A percentile compares a stretch with the other conserved stretches of the same genome.
Evolutionary conservation across 208 protist genomes (phyloP).

Genomic region (Herpetomonas samuelpessoai): DNA sequence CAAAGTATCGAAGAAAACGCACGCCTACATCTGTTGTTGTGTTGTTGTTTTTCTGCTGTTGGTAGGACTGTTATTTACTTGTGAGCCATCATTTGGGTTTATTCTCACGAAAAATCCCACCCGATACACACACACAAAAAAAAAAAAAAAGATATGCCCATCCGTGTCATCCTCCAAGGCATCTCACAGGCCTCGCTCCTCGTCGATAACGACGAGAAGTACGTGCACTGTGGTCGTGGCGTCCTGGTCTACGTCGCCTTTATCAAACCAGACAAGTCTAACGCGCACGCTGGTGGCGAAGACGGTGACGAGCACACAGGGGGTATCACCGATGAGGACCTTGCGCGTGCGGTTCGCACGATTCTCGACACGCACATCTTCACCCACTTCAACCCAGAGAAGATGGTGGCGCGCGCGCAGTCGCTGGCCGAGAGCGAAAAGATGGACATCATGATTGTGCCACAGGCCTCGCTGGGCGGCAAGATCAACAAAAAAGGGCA

Average conservation of each 20-base stretch:
- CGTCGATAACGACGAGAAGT: slow-evolving; percentile 68
- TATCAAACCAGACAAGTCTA: slow-evolving; percentile 18
- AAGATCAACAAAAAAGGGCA: slow-evolving; percentile 76
- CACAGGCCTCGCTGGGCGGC: slow-evolving; percentile 85
- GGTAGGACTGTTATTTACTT: too few relatives aligned
- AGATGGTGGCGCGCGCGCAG: slow-evolving; percentile 40
- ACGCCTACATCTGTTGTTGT: too few relatives aligned
- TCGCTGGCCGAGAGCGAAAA: slow-evolving; percentile 40
- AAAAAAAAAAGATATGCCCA: slow-evolving; percentile 59
- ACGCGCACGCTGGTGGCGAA: not conserved
- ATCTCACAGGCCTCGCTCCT: slow-evolving; percentile 70
- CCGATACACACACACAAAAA: too few relatives aligned
- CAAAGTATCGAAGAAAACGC: too few relatives aligned
- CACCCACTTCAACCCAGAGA: slow-evolving; percentile 48
- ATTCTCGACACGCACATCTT: slow-evolving; percentile 76
- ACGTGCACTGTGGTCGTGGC: slow-evolving; percentile 49
- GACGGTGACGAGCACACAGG: slow-evolving; percentile 4
- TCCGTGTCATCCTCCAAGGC: slow-evolving; percentile 71
- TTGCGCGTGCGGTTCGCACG: slow-evolving; percentile 40
- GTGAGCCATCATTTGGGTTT: too few relatives aligned
- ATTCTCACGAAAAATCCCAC: too few relatives aligned
- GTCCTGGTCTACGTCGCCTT: slow-evolving; percentile 83
- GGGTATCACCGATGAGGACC: slow-evolving; percentile 36
- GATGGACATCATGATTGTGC: slow-evolving; percentile 79
- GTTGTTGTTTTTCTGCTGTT: too few relatives aligned